Conservation (phyloP, 2,329 filamentous ascomycete genomes). For the Neurospora crassa region DNA sequence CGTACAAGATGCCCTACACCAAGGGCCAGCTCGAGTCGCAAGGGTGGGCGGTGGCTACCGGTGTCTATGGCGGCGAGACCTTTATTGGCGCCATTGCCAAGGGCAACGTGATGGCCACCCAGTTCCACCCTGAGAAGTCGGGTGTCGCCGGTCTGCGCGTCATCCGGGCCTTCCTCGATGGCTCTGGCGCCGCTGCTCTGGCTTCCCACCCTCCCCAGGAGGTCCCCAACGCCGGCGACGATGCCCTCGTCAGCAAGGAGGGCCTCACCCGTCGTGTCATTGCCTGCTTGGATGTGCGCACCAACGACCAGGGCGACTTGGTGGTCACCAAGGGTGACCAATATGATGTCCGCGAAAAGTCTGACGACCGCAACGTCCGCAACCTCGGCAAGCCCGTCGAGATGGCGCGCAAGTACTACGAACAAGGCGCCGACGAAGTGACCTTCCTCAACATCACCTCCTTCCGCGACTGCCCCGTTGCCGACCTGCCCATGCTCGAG, state of each 20-base stretch:
- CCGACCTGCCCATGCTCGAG: constrained; percentile 93
- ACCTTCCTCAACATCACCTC: constrained; percentile 98
- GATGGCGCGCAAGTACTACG: constrained; percentile 88
- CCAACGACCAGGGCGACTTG: constrained; percentile 88
- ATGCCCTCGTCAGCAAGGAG: constrained; percentile 29
- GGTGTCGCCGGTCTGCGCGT: constrained; percentile 80
- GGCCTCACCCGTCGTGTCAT: constrained; percentile 90
- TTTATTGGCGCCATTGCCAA: constrained; percentile 87
- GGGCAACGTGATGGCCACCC: constrained; percentile 79
- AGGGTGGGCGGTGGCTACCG: constrained; percentile 90
- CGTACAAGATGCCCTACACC: constrained; percentile 73
- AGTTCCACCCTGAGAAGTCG: constrained; percentile 98
- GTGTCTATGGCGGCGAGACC: constrained; percentile 74
- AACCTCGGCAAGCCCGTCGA: constrained; percentile 97
- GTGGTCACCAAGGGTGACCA: constrained; percentile 98
- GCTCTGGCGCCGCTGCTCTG: constrained; percentile 48
- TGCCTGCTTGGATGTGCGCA: constrained; percentile 88
- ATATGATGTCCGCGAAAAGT: constrained; percentile 94
- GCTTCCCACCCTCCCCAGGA: constrained; percentile 20
- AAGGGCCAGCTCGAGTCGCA: constrained; percentile 64
- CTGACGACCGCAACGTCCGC: constrained; percentile 56
- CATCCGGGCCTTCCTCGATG: constrained; percentile 77
- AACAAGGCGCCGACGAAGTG: constrained; percentile 92
- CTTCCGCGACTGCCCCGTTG: constrained; percentile 89
- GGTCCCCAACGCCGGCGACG: constrained; percentile 11